These are phyloP conservation scores for Drosera spatulata DNA, from an alignment of 179 eudicot genomes.

Conservation along the genomic window DNA sequence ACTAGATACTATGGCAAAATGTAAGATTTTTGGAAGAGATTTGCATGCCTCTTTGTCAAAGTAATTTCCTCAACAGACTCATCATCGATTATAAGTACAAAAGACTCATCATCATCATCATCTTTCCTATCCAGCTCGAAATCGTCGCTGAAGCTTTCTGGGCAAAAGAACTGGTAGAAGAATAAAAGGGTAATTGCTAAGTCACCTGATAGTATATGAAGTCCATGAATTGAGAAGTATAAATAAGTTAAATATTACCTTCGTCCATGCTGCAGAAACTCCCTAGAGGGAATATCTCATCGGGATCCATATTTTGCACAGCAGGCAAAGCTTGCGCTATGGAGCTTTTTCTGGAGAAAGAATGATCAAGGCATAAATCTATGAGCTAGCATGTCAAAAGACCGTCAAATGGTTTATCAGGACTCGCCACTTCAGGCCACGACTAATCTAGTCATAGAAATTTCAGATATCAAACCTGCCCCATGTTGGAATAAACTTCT, in stretches of 20 bases:
- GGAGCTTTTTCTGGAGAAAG: conserved; percentile 56
- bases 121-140: not conserved
- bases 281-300: conserved; percentile 50
- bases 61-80: too few relatives aligned
- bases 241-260: conserved; percentile 27
- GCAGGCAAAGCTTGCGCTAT: conserved; percentile 41
- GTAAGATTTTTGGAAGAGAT: too few relatives aligned
- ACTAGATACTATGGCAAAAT: too few relatives aligned
- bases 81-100: not conserved
- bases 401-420: not conserved
- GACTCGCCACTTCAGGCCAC: too few relatives aligned
- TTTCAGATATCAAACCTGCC: conserved; percentile 52
- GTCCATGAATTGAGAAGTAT: not conserved
- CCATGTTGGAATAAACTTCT: conserved; percentile 78
- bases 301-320: conserved; percentile 44
- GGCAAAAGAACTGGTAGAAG: conserved; percentile 44
- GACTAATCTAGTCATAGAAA: not conserved
- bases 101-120: not conserved
- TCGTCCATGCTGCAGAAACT: conserved; percentile 69
- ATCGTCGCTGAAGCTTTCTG: conserved; percentile 27
- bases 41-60: too few relatives aligned
- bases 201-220: not conserved
- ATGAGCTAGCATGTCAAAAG: not conserved
- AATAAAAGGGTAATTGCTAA: conserved; percentile 4
- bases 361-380: not conserved